Base-by-base conservation (phyloP, 352 stramenopile genomes). In the Pseudoperonospora humuli region DNA sequence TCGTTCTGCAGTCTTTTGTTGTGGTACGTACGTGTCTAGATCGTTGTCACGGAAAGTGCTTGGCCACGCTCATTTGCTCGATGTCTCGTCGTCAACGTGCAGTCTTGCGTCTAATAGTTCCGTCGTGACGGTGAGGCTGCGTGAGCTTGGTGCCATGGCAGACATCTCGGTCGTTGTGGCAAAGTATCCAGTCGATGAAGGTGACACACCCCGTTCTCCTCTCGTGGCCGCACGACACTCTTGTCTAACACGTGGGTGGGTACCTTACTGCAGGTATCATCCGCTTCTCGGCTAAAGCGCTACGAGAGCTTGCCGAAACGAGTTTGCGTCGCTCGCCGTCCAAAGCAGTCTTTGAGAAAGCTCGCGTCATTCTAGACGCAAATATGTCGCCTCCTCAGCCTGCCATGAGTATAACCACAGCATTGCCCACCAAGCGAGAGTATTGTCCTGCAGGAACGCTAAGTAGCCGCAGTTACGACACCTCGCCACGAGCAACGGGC, bases 81-180 rank as follows among this genome's bases (percentile, higher is more conserved):
- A 7, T 45, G 33, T 7, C 33, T 18, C 38, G 15, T 28, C 24
- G 14, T 18, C 18, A 18, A 19, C 37, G 31, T 19, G 17, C 39
- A 84, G 71, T 52, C 49, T 84, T 50, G 68, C 66, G 31, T 67
- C 71, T 11, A 67, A 77, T 42, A 77, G 67, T 42, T 39, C 58
- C 11, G 52, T 55, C 3, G 68, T 58, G 17, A 67, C 75, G 3
- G 55, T 64, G 11, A 54, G 48, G 27, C 43, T 86, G 13, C 67
- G 75, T 3, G 45, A 72, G n/a, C 31, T 67, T 36, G 70, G 66
- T 34, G 72, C 59, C 6, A 84, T 87, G n/a, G 50, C 67, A 1
- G 75, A 87, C 36, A 45, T 87, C 0, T 87, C 75, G 3, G 57
- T 85, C 4, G 61, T 78, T 7, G 82, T 87, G 72, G 75, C 72